Base-by-base conservation (phyloP, 164 flowering plant genomes). In the Berberis thunbergii region DNA sequence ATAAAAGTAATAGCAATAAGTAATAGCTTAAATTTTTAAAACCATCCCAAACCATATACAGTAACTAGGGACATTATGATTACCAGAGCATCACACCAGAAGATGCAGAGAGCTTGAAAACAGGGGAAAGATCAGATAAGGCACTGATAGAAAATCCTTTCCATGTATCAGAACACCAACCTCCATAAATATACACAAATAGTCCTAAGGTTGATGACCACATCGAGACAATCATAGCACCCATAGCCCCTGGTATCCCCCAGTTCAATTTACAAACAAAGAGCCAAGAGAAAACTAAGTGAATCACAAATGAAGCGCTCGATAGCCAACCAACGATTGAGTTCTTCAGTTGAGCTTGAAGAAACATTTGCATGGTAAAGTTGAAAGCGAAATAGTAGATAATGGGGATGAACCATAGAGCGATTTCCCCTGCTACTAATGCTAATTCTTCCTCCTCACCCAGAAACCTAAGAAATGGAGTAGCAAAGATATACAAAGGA, bases 191-290 rank as follows among this genome's bases (percentile, higher is more conserved):
- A 57, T 69, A 80, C 0, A 73, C 57, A 2, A 75, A 46, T 57
- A 56, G 66, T 6, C 76, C 74, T 4, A 75, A 46, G 1, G 62
- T 60, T 2, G 71, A 43, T 0, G 59, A 56, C 79, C 80, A 80
- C 41, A 7, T 57, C 1, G 83, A 71, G 42, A 77, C 48, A 2
- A 52, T 63, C 63, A 74, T 45, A 4, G 84, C 72, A 46, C 56
- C 41, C 81, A 76, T 78, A 7, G 79, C 81, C n/a, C 84, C 84
- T 44, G 74, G 66, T 10, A 76, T 49, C n/a, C 81, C 84, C 59
- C 57, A 72, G 1, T 69, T 63, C 40, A 69, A 56, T 54, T 63
- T 64, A 49, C 11, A 45, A 0, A 75, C 75, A 41, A 79, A 71
- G 58, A 77, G 56, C 84, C 84, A 80, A 0, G 77, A 78, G 42